Evolutionary conservation across 176 grass and related monocot genomes (phyloP), one percentile per base, ranked within the genome.

Genomic region (Triticum turgidum): DNA sequence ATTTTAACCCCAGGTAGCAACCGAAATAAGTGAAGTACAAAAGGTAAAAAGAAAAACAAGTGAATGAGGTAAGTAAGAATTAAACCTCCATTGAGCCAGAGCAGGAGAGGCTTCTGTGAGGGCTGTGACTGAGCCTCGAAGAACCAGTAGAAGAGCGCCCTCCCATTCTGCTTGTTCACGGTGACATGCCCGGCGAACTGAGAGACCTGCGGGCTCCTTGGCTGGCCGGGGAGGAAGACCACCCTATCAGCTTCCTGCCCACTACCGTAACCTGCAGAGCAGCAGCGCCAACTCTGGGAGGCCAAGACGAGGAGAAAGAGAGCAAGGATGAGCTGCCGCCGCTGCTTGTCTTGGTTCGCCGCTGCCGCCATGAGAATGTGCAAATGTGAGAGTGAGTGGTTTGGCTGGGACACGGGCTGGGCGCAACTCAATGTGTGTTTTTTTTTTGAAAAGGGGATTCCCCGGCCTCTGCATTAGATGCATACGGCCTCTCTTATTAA

Each of bases 41-140:
- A 30, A 30, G 29, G 29, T 30, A 30, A 30, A 30, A 30, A 30
- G 29, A 30, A 30, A 30, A 30, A 30, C 29, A 67, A 49, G 20
- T 14, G 20, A 80, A 5, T 10, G 72, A 10, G 52, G 54, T 9
- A 18, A 20, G 9, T 30, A 30, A 2, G 29, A 30, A 30, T 30
- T 30, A 58, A 49, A 94, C 92, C 95, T 95, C 95, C 93, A 73
- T 98, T 98, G 91, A 98, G 93, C 95, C 95, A 93, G 80, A 98
- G 91, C 56, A 98, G 93, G 83, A 98, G 86, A 73, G 95, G 95
- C 44, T 89, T 93, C 21, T 90, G 3, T 2, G 51, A 77, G 0
- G 95, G 87, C 32, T 74, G 32, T 37, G 58, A 32, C 84, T 95
- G 95, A 0, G 95, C 95, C 91, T 97, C 89, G 52, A 97, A 97